Conservation (phyloP, 352 stramenopile species). For the Thraustotheca clavata region DNA sequence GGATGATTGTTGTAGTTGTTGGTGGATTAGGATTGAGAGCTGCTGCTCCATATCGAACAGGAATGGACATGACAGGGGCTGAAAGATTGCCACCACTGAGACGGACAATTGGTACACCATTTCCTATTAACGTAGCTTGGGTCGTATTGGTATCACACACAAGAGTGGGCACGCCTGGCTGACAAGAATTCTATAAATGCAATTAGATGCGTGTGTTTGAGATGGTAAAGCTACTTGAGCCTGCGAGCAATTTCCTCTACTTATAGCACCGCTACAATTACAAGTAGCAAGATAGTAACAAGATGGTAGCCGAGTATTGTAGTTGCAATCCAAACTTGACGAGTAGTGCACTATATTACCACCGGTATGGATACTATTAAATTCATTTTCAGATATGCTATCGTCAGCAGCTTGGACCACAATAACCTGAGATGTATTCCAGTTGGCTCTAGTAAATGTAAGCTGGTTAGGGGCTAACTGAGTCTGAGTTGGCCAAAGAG, state of each 20-base stretch:
- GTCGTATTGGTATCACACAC: conserved; percentile 8
- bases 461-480: conserved; percentile 26
- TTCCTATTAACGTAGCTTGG: neutral
- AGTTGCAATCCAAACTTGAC: conserved; percentile 47
- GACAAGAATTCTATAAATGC: no score
- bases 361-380: conserved; percentile 46
- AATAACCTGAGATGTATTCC: conserved; percentile 42
- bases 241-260: neutral
- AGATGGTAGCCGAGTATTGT: conserved; percentile 45
- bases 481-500: conserved; percentile 40
- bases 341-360: conserved; percentile 46
- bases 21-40: conserved; percentile 17
- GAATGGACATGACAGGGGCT: neutral
- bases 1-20: neutral
- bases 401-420: conserved; percentile 49
- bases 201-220: no score
- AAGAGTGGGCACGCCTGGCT: neutral
- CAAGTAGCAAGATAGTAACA: conserved; percentile 58
- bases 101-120: neutral
- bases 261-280: neutral
- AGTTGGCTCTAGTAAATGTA: conserved; percentile 34
- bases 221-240: no score
- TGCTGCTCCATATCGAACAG: conserved; percentile 1
- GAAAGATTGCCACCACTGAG: neutral
- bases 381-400: conserved; percentile 45